A percentile compares a stretch with the other conserved stretches of the same genome.
These are phyloP conservation scores for Nothomitra cinnamomea DNA, from an alignment of 2,329 filamentous ascomycete genomes.

Conservation along the genomic window DNA sequence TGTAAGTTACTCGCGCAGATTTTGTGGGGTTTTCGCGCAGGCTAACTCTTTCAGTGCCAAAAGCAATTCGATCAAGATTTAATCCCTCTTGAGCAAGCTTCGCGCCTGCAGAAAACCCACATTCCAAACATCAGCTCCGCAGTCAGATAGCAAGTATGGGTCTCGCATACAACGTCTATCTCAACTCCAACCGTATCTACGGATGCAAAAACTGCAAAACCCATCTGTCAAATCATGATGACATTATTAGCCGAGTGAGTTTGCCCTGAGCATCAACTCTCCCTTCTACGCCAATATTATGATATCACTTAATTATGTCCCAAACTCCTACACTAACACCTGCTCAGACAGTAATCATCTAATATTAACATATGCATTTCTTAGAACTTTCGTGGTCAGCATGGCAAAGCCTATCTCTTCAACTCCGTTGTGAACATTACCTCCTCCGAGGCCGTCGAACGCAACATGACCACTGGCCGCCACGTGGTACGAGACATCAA, in stretches of 20 bases:
- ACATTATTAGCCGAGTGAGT: slow-evolving; percentile 82
- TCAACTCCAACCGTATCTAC: slow-evolving; percentile 74
- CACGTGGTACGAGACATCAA: slow-evolving; percentile 88
- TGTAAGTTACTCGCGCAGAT: no score
- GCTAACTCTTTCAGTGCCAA: not conserved
- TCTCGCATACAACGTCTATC: slow-evolving; percentile 79
- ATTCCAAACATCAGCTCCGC: not conserved
- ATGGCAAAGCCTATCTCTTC: slow-evolving; percentile 96
- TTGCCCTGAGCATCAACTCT: slow-evolving; percentile 3
- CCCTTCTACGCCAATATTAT: no score
- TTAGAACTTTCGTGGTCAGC: slow-evolving; percentile 94
- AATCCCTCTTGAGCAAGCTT: no score
- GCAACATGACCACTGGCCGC: slow-evolving; percentile 93
- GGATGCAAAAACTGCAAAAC: slow-evolving; percentile 92
- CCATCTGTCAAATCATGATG: slow-evolving; percentile 85
- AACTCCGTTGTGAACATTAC: slow-evolving; percentile 84
- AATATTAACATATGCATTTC: not conserved
- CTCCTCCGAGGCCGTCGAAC: slow-evolving; percentile 69
- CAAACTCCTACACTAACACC: not conserved
- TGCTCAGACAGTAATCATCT: not conserved
- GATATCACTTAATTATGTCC: no score
- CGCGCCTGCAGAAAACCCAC: not conserved
- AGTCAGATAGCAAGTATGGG: slow-evolving; percentile 44
- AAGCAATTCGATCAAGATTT: no score
- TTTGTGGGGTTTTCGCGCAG: no score